Conservation (phyloP, 1,284 basidiomycete genomes). For the Trametes sp. region DNA sequence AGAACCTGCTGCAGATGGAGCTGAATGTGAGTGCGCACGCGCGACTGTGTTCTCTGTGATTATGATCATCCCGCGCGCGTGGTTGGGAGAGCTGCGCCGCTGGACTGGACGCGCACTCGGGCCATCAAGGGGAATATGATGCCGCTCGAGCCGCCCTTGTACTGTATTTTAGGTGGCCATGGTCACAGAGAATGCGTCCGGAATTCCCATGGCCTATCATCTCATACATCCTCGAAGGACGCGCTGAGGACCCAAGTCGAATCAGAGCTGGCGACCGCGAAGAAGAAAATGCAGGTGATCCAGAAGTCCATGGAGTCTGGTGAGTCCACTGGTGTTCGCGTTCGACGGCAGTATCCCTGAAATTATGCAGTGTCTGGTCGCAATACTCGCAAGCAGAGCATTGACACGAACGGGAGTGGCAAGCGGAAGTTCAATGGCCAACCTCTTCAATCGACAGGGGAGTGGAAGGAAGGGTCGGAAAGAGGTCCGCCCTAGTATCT, state of each 20-base stretch:
- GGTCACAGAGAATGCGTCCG: conserved; percentile 2
- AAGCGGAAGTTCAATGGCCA: conserved; percentile 51
- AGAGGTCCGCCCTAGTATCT: conserved; percentile 33
- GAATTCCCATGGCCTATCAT: background rate
- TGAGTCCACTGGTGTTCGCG: conserved; percentile 39
- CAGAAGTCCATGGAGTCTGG: conserved; percentile 67
- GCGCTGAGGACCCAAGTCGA: conserved; percentile 76
- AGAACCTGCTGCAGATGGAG: conserved; percentile 77
- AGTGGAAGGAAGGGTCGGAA: conserved; percentile 36
- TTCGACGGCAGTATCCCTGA: background rate
- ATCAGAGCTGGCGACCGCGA: conserved; percentile 78
- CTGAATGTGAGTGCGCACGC: conserved; percentile 55
- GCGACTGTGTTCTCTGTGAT: conserved; percentile 6
- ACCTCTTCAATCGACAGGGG: conserved; percentile 23
- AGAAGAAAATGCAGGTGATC: conserved; percentile 74
- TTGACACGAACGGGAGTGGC: conserved; percentile 31
- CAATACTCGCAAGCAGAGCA: conserved; percentile 47
- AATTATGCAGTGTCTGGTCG: conserved; percentile 48
- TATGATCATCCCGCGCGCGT: background rate
- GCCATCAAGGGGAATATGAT: conserved; percentile 1
- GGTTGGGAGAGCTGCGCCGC: background rate
- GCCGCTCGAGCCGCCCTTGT: background rate
- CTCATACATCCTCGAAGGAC: conserved; percentile 51
- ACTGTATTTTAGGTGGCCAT: conserved; percentile 6
- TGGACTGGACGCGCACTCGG: background rate